Evolutionary conservation across 75 land plant genomes (phyloP), one percentile per base, ranked within the genome.

Genomic region (Adiantum capillusveneris): DNA sequence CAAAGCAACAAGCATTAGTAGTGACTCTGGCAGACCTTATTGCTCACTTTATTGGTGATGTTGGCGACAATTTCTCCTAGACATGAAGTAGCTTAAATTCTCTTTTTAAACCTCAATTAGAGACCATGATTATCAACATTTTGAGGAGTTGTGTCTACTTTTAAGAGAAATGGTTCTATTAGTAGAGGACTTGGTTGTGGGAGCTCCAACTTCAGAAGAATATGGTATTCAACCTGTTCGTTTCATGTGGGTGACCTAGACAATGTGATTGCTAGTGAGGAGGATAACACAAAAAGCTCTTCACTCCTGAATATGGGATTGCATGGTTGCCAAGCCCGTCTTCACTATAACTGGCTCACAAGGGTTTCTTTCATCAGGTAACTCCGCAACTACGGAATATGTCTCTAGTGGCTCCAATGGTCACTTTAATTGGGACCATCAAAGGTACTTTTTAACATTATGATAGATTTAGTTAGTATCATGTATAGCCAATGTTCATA

Each of bases 151-250:
- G n/a, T n/a, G n/a, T n/a, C n/a, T n/a, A n/a, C n/a, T n/a, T n/a
- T 26, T 80, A 91, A 94, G 81, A 43, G 97, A 92, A 68, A 72
- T 92, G 79, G 94, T 95, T 22, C 66, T 92, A 45, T 72, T 92
- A 25, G 86, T 88, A 36, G 97, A 92, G 63, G 97, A 95, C 20
- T 59, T 92, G 1, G 86, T 81, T 11, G 81, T 78, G 29, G 94
- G 94, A 26, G 89, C 84, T 37, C 82, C 82, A 48, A 67, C 83
- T 6, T 69, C 88, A 1, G 85, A 92, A 57, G 89, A 88, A 63
- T 92, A 92, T 64, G 45, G 88, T 45, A 70, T 92, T 65, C 79
- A 82, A 25, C 90, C 95, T 29, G 86, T 69, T 31, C 72, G 81
- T 62, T 80, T 64, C 0, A 51, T n/a, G n/a, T 64, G 9, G 65